Base-by-base conservation (phyloP, 352 stramenopile species). In the Pythium phragmitis region DNA sequence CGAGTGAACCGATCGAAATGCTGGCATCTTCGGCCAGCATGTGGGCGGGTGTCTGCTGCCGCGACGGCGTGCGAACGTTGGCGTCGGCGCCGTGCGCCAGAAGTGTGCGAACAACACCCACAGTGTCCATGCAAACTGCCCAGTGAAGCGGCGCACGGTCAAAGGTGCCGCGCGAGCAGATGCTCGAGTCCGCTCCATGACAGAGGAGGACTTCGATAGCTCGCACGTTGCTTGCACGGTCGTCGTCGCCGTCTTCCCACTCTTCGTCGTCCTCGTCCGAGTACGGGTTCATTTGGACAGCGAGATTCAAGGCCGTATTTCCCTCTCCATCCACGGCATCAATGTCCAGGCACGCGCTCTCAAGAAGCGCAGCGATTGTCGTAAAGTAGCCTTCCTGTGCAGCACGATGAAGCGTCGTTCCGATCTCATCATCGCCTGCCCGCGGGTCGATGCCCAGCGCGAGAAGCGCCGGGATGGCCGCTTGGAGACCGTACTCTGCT, bases 361-460 rank as follows among this genome's bases (percentile, higher is more conserved):
- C 17, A 0, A 57, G 45, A 45, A 57, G 57, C 47, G 23, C 13
- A 2, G 7, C 21, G 11, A 62, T 21, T 4, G 30, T 23, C 12
- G 19, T 17, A 17, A 46, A 51, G 36, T 39, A 53, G n/a, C 55
- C 55, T 54, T 54, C 11, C 13, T 21, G 11, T 2, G 55, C 55
- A 3, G 55, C 55, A 30, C 30, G 26, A 17, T 62, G 55, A 9
- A 62, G 43, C 2, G 55, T 2, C 12, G 26, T 53, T 1, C 19
- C 19, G 26, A 34, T 4, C 26, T n/a, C 1, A 1, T 3, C 21
- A 19, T 53, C 14, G 13, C 8, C 2, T 39, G 16, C 14, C 7
- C 43, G 55, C 14, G 55, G 55, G n/a, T 62, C 43, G 7, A 51
- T 19, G 4, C 43, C 55, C 26, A 46, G 28, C 23, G 42, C 55